A percentile compares a stretch with the other conserved stretches of the same genome.
Conservation (phyloP, 83 land plant species). For the Picea mariana region DNA sequence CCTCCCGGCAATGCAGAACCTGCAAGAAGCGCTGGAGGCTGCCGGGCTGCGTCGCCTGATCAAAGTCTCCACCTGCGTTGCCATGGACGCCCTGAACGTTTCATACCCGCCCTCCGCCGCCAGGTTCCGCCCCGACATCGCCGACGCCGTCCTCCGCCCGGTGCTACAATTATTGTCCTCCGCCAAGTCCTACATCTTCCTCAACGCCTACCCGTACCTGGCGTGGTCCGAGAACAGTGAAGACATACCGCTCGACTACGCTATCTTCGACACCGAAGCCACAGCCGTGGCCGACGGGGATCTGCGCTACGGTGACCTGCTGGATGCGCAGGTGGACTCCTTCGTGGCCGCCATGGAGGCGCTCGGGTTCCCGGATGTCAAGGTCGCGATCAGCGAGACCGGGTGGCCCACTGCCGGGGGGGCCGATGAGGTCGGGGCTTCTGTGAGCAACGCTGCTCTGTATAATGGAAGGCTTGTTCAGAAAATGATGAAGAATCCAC, state of each 20-base stretch:
- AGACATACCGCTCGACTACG: slow-evolving; percentile 23
- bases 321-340: slow-evolving; percentile 69
- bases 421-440: slow-evolving; percentile 18
- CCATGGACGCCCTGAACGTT: slow-evolving; percentile 20
- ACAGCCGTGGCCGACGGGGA: background rate
- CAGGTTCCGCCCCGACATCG: slow-evolving; percentile 12
- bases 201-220: slow-evolving; percentile 32
- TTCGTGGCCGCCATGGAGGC: slow-evolving; percentile 48
- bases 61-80: slow-evolving; percentile 53
- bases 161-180: slow-evolving; percentile 30
- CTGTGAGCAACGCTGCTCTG: slow-evolving; percentile 35
- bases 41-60: slow-evolving; percentile 10
- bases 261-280: slow-evolving; percentile 9
- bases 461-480: slow-evolving; percentile 28
- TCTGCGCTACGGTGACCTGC: slow-evolving; percentile 37
- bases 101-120: slow-evolving; percentile 29
- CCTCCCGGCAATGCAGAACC: slow-evolving; percentile 50
- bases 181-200: slow-evolving; percentile 29
- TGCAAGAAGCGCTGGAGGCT: slow-evolving; percentile 42
- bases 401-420: slow-evolving; percentile 28
- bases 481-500: slow-evolving; percentile 20
- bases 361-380: slow-evolving; percentile 23
- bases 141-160: slow-evolving; percentile 20
- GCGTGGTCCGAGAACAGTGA: slow-evolving; percentile 23
- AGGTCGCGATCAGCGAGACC: slow-evolving; percentile 42